Evolutionary conservation across 106 monocot genomes (phyloP).

Genomic region (Amphibolis antarctica): DNA sequence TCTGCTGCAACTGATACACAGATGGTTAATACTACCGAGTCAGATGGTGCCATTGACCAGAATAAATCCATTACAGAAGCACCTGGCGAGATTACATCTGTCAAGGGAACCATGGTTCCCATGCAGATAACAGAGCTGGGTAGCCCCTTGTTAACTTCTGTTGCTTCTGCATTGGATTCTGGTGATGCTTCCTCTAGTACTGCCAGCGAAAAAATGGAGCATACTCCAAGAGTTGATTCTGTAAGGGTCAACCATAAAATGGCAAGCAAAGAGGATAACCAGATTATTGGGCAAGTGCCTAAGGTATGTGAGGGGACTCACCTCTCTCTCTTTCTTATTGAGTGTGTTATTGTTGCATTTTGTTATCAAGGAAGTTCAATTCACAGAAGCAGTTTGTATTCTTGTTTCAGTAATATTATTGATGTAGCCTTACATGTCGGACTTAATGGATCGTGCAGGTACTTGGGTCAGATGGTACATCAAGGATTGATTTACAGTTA

Average conservation of each 20-base stretch:
- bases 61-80: neutral
- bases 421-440: too few species aligned
- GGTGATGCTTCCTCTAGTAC: constrained; percentile 7
- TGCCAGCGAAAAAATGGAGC: constrained; percentile 28
- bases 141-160: constrained; percentile 4
- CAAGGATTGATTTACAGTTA: neutral
- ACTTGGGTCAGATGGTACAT: constrained; percentile 8
- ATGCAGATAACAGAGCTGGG: constrained; percentile 5
- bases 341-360: neutral
- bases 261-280: constrained; percentile 23
- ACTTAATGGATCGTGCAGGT: constrained; percentile 12
- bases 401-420: too few species aligned
- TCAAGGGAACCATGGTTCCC: constrained; percentile 2
- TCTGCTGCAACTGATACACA: neutral
- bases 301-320: constrained; percentile 23
- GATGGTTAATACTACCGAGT: neutral
- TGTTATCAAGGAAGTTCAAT: too few species aligned
- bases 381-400: too few species aligned
- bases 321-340: neutral
- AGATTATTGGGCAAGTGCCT: constrained; percentile 16
- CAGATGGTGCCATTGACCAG: neutral
- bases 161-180: constrained; percentile 4
- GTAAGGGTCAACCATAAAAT: constrained; percentile 33
- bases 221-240: constrained; percentile 31
- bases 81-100: neutral